Evolutionary conservation across 2,329 filamentous ascomycete genomes (phyloP).

Genomic region (Alternaria viburni): DNA sequence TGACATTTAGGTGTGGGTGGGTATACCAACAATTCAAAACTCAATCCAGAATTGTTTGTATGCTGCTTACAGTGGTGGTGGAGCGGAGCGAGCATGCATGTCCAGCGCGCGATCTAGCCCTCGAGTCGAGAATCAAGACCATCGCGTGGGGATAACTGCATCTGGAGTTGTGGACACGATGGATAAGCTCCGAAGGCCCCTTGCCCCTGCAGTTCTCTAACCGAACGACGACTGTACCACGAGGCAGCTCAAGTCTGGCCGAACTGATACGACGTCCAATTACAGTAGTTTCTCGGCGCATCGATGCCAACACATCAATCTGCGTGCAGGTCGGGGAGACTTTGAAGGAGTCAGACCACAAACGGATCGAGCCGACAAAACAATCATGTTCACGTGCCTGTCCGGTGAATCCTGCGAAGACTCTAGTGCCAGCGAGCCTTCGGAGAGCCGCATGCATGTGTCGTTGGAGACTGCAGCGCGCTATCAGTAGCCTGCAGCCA

Average conservation of each 20-base stretch:
- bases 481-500: conserved; percentile 25
- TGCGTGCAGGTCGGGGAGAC: background rate
- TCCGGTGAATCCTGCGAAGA: background rate
- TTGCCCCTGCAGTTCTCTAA: conserved; percentile 4
- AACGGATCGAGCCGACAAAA: background rate
- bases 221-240: conserved; percentile 8
- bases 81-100: background rate
- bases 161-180: background rate
- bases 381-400: conserved; percentile 14
- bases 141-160: conserved; percentile 3
- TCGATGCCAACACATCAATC: background rate
- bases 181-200: background rate
- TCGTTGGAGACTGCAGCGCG: conserved; percentile 22
- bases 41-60: background rate
- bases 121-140: background rate
- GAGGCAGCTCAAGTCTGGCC: conserved; percentile 5
- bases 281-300: background rate
- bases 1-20: background rate
- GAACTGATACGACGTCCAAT: conserved; percentile 2
- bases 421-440: background rate
- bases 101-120: background rate
- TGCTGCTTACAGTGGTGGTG: background rate
- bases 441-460: conserved; percentile 17
- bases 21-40: background rate
- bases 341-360: background rate